Conservation (phyloP, 139 green algal genomes). For the Diplosphaera chodatii region DNA sequence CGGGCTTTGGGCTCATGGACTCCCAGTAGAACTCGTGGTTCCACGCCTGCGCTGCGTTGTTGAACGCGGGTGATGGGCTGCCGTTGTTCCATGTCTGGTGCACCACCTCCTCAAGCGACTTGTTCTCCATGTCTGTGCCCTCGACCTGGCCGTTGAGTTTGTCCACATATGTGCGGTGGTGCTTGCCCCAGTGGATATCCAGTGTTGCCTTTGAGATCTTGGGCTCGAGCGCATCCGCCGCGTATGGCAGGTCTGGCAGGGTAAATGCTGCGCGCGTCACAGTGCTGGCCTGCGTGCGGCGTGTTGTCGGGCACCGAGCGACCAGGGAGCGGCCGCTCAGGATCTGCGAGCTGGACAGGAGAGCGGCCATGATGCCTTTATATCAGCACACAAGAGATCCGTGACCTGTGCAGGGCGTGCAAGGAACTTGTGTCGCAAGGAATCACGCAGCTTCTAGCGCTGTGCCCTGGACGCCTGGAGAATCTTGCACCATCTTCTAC, state of each 20-base stretch:
- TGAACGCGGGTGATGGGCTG: slow-evolving; percentile 83
- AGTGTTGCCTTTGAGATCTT: slow-evolving; percentile 33
- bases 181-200: too few relatives aligned
- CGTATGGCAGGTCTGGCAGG: slow-evolving; percentile 34
- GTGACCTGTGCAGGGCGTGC: too few relatives aligned
- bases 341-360: background rate
- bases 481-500: too few relatives aligned
- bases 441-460: too few relatives aligned
- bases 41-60: slow-evolving; percentile 86
- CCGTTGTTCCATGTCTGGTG: slow-evolving; percentile 76
- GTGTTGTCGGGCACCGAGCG: background rate
- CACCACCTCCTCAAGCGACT: slow-evolving; percentile 84
- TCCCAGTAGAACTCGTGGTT: slow-evolving; percentile 98
- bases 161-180: slow-evolving; percentile 80
- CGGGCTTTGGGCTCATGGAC: slow-evolving; percentile 78
- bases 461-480: too few relatives aligned
- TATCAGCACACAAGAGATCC: too few relatives aligned
- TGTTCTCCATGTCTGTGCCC: slow-evolving; percentile 73
- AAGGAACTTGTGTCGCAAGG: too few relatives aligned
- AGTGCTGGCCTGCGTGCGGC: background rate
- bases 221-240: slow-evolving; percentile 40
- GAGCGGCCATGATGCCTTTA: background rate
- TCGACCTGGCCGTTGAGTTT: slow-evolving; percentile 95
- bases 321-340: background rate
- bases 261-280: slow-evolving; percentile 23